Evolutionary conservation across 257 asterid genomes (phyloP).

Genomic region (Solanum lycopersicoides): DNA sequence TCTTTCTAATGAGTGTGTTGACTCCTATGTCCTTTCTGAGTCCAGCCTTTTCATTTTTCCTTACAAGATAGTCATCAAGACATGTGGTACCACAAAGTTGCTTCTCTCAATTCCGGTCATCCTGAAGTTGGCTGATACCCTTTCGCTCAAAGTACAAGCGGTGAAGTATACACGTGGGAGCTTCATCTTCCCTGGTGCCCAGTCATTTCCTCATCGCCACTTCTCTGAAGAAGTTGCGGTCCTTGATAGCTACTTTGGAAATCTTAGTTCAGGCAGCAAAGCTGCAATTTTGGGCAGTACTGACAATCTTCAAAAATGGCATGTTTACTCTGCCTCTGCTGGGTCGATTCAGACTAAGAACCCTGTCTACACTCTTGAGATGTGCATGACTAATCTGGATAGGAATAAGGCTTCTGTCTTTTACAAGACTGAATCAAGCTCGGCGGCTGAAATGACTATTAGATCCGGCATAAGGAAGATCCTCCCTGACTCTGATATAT

Average conservation of each 20-base stretch:
- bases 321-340: slow-evolving; percentile 23
- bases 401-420: slow-evolving; percentile 20
- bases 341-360: neutral
- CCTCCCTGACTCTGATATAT: slow-evolving; percentile 20
- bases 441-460: slow-evolving; percentile 18
- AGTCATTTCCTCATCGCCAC: slow-evolving; percentile 23
- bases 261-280: slow-evolving; percentile 13
- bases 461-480: slow-evolving; percentile 22
- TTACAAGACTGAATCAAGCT: slow-evolving; percentile 17
- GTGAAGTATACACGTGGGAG: slow-evolving; percentile 32
- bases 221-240: slow-evolving; percentile 26
- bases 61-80: slow-evolving; percentile 29
- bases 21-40: slow-evolving; percentile 30
- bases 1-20: slow-evolving; percentile 24
- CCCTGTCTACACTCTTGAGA: slow-evolving; percentile 24
- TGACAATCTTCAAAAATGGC: slow-evolving; percentile 19
- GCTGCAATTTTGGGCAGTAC: slow-evolving; percentile 18
- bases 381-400: slow-evolving; percentile 33
- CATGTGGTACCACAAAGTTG: slow-evolving; percentile 32
- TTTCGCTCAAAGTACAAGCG: slow-evolving; percentile 15
- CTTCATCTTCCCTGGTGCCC: slow-evolving; percentile 28
- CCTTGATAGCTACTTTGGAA: slow-evolving; percentile 20
- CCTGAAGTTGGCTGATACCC: slow-evolving; percentile 13
- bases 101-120: slow-evolving; percentile 25
- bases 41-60: slow-evolving; percentile 31